Conservation (phyloP, 345 rosid genomes). For the Chamaenerion angustifolium region DNA sequence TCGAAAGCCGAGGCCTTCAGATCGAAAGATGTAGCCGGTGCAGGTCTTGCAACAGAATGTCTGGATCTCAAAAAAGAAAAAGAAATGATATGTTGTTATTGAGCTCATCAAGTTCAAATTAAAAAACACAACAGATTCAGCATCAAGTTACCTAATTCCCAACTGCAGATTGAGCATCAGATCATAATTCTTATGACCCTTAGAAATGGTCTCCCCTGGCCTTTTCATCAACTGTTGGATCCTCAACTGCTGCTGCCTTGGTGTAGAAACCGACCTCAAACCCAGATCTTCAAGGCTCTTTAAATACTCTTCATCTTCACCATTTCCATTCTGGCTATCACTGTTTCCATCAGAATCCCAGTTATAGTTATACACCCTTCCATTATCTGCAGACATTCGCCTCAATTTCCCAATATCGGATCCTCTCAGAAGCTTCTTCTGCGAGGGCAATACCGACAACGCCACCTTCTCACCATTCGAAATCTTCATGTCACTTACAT, state of each 20-base stretch:
- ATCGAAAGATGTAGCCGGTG: constrained; percentile 40
- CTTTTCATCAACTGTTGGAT: constrained; percentile 26
- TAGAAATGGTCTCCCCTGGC: constrained; percentile 47
- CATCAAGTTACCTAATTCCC: constrained; percentile 38
- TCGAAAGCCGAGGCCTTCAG: constrained; percentile 55
- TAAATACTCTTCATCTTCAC: constrained; percentile 26
- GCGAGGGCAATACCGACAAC: constrained; percentile 19
- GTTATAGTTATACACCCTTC: constrained; percentile 8
- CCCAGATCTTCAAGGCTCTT: constrained; percentile 29
- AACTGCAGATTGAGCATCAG: constrained; percentile 63
- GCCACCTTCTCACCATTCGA: constrained; percentile 18
- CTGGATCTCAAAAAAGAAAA: constrained; percentile 7
- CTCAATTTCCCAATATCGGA: neutral
- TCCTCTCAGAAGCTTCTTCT: constrained; percentile 14
- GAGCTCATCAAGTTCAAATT: neutral
- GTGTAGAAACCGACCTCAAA: constrained; percentile 5
- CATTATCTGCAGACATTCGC: constrained; percentile 14
- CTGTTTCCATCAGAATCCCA: constrained; percentile 40
- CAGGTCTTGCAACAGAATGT: constrained; percentile 59
- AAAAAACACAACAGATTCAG: neutral
- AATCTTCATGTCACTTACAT: constrained; percentile 18
- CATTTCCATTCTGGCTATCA: constrained; percentile 7
- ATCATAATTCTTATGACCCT: constrained; percentile 52
- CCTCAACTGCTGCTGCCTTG: constrained; percentile 12
- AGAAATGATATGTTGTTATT: too few species aligned